Evolutionary conservation across 169 alveolate genomes (phyloP).

Genomic region (Plasmodium reichenowi): DNA sequence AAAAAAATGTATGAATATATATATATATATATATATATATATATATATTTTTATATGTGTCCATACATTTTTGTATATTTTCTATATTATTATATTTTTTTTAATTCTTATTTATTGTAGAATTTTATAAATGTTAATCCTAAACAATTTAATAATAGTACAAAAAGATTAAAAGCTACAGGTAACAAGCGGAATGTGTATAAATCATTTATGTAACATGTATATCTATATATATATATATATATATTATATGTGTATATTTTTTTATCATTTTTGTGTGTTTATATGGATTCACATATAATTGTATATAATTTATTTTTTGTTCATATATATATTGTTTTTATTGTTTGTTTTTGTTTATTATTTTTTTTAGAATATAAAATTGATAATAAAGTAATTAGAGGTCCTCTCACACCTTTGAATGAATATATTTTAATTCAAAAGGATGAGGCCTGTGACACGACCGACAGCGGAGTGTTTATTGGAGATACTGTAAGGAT

Average conservation of each 20-base stretch:
- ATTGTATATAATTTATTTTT: neutral
- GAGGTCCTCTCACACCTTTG: conserved; percentile 69
- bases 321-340: conserved; percentile 6
- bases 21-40: neutral
- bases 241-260: neutral
- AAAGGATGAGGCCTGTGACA: conserved; percentile 62
- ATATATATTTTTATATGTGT: neutral
- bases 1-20: neutral
- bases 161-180: conserved; percentile 52
- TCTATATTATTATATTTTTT: neutral
- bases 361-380: conserved; percentile 32
- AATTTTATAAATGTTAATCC: conserved; percentile 48
- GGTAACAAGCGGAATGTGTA: conserved; percentile 5
- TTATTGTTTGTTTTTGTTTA: no score
- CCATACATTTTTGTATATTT: neutral
- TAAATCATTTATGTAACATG: neutral
- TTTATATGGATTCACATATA: neutral
- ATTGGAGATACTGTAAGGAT: conserved; percentile 59
- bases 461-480: conserved; percentile 75
- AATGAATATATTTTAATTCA: conserved; percentile 58
- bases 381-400: conserved; percentile 54
- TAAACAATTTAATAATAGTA: conserved; percentile 29
- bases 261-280: neutral
- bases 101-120: conserved; percentile 19
- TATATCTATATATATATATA: neutral